phyloP scores from a whole-genome alignment of 2,329 filamentous ascomycete species.

The Claviceps purpurea region DNA sequence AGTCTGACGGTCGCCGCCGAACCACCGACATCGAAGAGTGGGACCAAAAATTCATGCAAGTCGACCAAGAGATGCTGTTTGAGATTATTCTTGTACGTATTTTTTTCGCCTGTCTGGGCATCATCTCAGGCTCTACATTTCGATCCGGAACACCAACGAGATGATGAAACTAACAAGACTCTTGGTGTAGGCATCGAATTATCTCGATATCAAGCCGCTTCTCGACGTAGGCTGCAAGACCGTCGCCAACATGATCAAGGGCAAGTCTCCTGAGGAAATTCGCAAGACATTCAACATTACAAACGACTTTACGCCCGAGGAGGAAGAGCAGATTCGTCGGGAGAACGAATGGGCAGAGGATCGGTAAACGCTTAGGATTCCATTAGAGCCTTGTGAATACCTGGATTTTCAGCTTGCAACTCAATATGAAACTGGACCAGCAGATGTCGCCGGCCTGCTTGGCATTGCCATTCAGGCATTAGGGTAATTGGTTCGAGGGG shows the following conservation, averaged over 20 bases:
- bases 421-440: background rate
- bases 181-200: constrained; percentile 71
- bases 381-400: background rate
- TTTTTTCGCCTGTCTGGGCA: background rate
- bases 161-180: background rate
- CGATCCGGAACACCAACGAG: background rate
- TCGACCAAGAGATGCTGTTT: constrained; percentile 99
- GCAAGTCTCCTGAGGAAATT: constrained; percentile 98
- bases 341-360: constrained; percentile 92
- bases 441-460: background rate
- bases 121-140: background rate
- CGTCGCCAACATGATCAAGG: constrained; percentile 99
- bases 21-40: constrained; percentile 98
- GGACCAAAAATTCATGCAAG: constrained; percentile 99
- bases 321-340: constrained; percentile 92
- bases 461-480: constrained; percentile 10
- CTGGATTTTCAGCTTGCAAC: background rate
- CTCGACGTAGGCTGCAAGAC: constrained; percentile 95
- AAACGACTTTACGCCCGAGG: constrained; percentile 97
- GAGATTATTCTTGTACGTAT: constrained; percentile 85
- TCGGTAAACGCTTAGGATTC: constrained; percentile 33
- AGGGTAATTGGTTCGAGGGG: constrained; percentile 7
- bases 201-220: constrained; percentile 96
- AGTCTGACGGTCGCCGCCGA: constrained; percentile 91
- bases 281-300: constrained; percentile 99